phyloP scores from a whole-genome alignment of 352 stramenopile genomes.

The Blastocystis sp. region DNA sequence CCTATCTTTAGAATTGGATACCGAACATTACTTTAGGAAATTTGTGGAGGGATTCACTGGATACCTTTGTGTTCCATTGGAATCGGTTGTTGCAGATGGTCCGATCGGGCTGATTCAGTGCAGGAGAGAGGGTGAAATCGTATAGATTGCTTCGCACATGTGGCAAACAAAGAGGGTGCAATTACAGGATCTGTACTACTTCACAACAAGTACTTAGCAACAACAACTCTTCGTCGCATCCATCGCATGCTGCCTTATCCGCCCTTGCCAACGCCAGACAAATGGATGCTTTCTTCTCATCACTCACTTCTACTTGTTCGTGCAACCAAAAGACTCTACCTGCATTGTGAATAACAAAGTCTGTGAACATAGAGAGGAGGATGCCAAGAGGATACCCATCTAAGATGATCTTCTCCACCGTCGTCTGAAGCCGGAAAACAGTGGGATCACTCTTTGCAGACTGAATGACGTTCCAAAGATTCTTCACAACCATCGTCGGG shows the following conservation, averaged over 20 bases:
- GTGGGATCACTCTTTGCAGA: not conserved
- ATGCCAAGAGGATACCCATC: constrained; percentile 35
- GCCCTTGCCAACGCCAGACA: constrained; percentile 2
- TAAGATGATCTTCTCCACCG: constrained; percentile 31
- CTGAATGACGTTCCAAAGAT: constrained; percentile 31
- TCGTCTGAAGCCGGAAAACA: not conserved
- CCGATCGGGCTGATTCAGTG: not conserved
- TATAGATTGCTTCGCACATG: not conserved
- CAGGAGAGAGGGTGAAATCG: not conserved
- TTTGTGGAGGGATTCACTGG: not conserved
- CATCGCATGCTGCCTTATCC: constrained; percentile 38
- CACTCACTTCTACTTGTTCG: not conserved
- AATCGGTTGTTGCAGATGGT: not conserved
- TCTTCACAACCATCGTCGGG: not conserved
- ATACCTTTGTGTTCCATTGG: constrained; percentile 10
- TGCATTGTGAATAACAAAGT: not conserved
- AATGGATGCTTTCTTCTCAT: constrained; percentile 29
- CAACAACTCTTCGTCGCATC: constrained; percentile 28
- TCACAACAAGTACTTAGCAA: constrained; percentile 25
- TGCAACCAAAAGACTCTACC: not conserved
- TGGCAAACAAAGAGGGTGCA: not conserved
- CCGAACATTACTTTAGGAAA: constrained; percentile 38
- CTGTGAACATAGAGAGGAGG: not conserved
- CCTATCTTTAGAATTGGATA: constrained; percentile 12
- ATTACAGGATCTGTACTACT: constrained; percentile 25